Conservation (phyloP, 2,329 filamentous ascomycete species). For the Colletotrichum tropicale region DNA sequence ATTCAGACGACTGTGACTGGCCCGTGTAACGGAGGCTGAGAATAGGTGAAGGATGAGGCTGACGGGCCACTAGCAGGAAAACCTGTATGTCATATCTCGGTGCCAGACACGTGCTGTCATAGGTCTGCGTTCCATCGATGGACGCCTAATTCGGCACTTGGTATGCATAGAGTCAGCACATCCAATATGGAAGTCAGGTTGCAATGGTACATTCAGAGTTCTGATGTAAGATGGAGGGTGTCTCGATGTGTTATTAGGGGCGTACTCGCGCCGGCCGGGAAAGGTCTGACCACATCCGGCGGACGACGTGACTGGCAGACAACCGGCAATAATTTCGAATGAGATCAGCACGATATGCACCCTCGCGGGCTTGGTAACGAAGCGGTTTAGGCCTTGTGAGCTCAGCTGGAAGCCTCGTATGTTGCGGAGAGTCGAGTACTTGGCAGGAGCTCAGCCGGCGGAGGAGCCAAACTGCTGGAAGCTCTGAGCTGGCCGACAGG, state of each 20-base stretch:
- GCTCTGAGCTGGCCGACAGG: neutral
- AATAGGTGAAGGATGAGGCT: constrained; percentile 16
- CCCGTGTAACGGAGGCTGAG: neutral
- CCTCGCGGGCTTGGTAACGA: neutral
- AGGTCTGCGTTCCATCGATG: neutral
- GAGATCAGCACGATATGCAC: neutral
- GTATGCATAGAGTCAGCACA: constrained; percentile 4
- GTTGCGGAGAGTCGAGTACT: neutral
- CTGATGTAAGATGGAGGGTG: neutral
- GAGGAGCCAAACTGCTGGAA: neutral
- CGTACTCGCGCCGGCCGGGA: neutral
- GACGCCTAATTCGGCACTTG: constrained; percentile 2
- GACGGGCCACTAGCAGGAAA: neutral
- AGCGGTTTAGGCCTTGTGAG: neutral
- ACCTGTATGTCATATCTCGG: neutral
- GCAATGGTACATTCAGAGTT: neutral
- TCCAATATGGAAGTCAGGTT: neutral
- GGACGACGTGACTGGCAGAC: neutral
- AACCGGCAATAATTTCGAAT: neutral
- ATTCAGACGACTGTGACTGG: neutral
- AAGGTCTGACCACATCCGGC: neutral
- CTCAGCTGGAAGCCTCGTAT: neutral
- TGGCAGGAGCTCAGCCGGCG: neutral
- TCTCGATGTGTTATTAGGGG: neutral
- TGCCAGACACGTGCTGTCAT: neutral